Evolutionary conservation across 352 stramenopile species (phyloP), one percentile per base, ranked within the genome.

Genomic region (Globisporangium cederbergense): DNA sequence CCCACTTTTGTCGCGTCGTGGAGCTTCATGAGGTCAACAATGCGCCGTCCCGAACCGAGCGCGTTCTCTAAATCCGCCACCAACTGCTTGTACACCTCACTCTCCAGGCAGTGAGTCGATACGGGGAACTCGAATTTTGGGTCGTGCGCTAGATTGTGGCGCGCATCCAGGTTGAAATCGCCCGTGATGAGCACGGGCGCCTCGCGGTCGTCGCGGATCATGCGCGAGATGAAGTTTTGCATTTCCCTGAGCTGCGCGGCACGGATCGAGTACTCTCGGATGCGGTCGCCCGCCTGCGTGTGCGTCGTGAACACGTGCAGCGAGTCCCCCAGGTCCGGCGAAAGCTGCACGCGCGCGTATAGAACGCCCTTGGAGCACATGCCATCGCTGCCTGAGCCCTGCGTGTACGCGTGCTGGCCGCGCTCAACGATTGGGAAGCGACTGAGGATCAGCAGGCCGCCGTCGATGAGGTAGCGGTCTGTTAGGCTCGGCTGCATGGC

Each of bases 301-400:
- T 94, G 86, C n/a, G 86, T 94, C 34, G 81, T 91, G 61, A 94
- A 94, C n/a, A 94, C 80, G 52, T 91, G 82, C 25, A 93, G 67
- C 38, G 76, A 90, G 67, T 93, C 81, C 4, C 78, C 74, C 16
- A 89, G 64, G 50, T 89, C 77, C 2, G 78, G 77, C 3, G 82
- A 89, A 46, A 92, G 71, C 67, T 94, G 86, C 49, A 94, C 74
- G 28, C 80, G 82, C 40, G 86, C 83, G 63, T 91, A 91, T 6
- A 91, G 76, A 22, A 89, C 83, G 28, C 86, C 86, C 51, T 94
- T 94, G 56, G 86, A 67, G 38, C 81, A 92, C 13, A 92, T 72
- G 4, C 81, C 83, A 65, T 92, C 83, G 59, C 78, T 89, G 14
- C 83, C 83, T 3, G 76, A 74, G 40, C 86, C 81, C 20, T 78